phyloP scores from a whole-genome alignment of 2,329 filamentous ascomycete genomes.

The Penicillium sp. region DNA sequence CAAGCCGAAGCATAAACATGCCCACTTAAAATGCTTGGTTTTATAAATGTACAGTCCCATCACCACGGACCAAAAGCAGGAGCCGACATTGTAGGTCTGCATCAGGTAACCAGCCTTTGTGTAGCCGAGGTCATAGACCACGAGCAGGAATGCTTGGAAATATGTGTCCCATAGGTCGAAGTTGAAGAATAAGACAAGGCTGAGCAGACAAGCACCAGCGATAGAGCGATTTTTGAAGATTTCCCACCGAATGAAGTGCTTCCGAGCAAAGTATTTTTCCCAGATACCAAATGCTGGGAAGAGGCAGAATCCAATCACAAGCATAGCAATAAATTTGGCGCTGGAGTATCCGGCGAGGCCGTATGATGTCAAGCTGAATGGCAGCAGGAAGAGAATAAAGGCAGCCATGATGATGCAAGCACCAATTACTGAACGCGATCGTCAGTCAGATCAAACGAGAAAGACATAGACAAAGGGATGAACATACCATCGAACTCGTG shows the following conservation, averaged over 20 bases:
- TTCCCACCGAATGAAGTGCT: conserved; percentile 57
- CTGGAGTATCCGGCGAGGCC: conserved; percentile 45
- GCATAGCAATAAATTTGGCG: conserved; percentile 51
- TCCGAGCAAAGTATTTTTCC: conserved; percentile 55
- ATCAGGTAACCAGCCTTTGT: conserved; percentile 48
- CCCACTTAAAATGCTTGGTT: conserved; percentile 54
- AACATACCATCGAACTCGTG: conserved; percentile 62
- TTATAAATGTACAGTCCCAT: conserved; percentile 52
- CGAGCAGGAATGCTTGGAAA: conserved; percentile 55
- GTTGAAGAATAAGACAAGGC: conserved; percentile 49
- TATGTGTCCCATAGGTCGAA: conserved; percentile 58
- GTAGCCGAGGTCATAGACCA: conserved; percentile 50
- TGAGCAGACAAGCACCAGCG: conserved; percentile 53
- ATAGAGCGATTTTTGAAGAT: conserved; percentile 52
- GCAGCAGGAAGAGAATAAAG: conserved; percentile 64
- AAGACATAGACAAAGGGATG: conserved; percentile 35
- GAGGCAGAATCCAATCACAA: conserved; percentile 55
- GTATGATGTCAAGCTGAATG: conserved; percentile 58
- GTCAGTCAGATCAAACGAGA: conserved; percentile 32
- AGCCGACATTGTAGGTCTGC: conserved; percentile 57
- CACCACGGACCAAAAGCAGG: conserved; percentile 51
- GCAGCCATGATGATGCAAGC: conserved; percentile 55
- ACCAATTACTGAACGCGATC: conserved; percentile 20
- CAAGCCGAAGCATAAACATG: conserved; percentile 52
- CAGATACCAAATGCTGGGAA: conserved; percentile 56